Base-by-base conservation (phyloP, 2,329 filamentous ascomycete genomes). In the Apiospora koreana region DNA sequence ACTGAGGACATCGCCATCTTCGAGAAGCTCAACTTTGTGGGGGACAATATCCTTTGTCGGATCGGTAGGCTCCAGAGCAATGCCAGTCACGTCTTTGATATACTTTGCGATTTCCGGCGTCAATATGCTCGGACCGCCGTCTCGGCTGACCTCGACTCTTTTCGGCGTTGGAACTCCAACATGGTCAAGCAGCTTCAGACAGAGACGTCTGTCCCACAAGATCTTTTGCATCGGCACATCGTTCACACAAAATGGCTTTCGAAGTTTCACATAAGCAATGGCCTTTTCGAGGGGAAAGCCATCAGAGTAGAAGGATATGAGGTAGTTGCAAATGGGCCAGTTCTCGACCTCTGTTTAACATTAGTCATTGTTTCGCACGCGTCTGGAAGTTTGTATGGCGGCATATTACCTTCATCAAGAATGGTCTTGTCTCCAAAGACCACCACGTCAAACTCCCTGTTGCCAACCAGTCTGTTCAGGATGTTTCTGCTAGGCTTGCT, bases 381-480 rank as follows among this genome's bases (percentile, higher is more conserved):
- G 18, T 21, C 42, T 6, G n/a, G 21, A 23, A 14, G 38, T 28
- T 68, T 14, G 38, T 79, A 86, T 75, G 75, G 89, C 88, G 88
- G 18, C 4, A 7, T 38, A n/a, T 38, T n/a, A 62, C 54, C 54
- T 88, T 99, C 96, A 78, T 99, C 96, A 45, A 99, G 86, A 75
- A 99, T 99, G 58, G 98, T 95, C 83, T 99, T 99, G 84, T 99
- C 96, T 65, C 96, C 97, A 83, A 99, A 99, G 16, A 99, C 95
- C 72, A 97, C 92, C 31, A 98, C 95, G 77, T 99, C 95, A 77
- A 99, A 98, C 76, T 98, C 95, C 67, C 92, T 90, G 74, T 97
- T 95, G 43, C 93, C 90, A 74, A 98, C 95, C 25, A 99, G 86
- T 67, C 95, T 90, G 78, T 97, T 98, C 71, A 99, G 84, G 75